Base-by-base conservation (phyloP, 768 basidiomycete genomes). In the Trametes cubensis region DNA sequence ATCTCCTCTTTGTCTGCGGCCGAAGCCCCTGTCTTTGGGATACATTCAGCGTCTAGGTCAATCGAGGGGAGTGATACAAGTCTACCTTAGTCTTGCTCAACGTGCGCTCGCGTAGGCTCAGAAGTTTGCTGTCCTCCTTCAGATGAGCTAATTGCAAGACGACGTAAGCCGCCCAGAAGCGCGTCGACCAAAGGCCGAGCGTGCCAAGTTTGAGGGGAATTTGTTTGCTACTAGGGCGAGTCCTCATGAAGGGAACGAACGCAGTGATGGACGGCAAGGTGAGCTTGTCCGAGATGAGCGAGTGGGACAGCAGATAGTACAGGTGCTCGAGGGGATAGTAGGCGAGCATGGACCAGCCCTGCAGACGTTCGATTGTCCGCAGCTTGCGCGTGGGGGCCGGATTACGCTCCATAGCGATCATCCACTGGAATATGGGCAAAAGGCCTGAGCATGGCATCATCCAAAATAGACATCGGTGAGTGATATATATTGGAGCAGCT, bases 301-400 rank as follows among this genome's bases (percentile, higher is more conserved):
- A 78, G 64, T 88, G 85, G 2, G 82, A 77, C 40, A 80, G 71
- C 61, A 93, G 78, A 70, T 89, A 93, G 67, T 80, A 85, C 25
- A 92, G 73, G 64, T 92, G 89, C 67, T 93, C 89, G 48, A 93
- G 79, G 0, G 90, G 92, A 69, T 88, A 93, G 76, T 88, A 93
- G 0, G 78, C 82, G 13, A 93, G 78, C 90, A 93, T 92, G 2
- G 88, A 76, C 76, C 82, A 89, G 18, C 84, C 91, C 71, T 93
- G 91, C 21, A 92, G 76, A 26, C 91, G 87, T 70, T 93, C 91
- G 46, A 93, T 89, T 0, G 83, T 89, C 52, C 87, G 83, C 30
- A 92, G 79, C 46, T 80, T 80, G 3, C 86, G 82, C 2, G 91
- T 92, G 3, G 88, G 86, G 14, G 86, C 86, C 0, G 85, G 86